Conservation (phyloP, 257 asterid genomes). For the Solanum lycopersicoides region DNA sequence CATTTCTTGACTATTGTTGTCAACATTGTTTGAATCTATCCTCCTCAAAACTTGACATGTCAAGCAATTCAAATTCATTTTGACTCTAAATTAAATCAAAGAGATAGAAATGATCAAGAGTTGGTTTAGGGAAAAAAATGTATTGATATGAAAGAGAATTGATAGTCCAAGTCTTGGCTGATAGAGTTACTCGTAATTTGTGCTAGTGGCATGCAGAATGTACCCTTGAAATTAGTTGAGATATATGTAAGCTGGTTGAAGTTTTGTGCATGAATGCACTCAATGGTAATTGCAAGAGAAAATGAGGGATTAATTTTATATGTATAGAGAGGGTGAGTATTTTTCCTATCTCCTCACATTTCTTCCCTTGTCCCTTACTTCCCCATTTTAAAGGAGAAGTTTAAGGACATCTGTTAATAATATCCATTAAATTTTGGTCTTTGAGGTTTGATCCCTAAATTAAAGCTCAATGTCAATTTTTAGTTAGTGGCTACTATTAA, state of each 20-base stretch:
- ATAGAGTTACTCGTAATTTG: not conserved
- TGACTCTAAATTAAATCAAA: not conserved
- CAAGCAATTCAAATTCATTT: slow-evolving; percentile 11
- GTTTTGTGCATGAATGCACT: not conserved
- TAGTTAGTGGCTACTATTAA: not conserved
- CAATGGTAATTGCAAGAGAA: not conserved
- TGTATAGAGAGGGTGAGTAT: not conserved
- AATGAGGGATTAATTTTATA: not conserved
- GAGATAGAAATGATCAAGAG: not conserved
- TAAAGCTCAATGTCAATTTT: not conserved
- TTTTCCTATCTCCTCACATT: not conserved
- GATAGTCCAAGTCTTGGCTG: not conserved
- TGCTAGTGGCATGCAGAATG: not conserved
- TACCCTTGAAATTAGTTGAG: not conserved
- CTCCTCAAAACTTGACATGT: slow-evolving; percentile 4
- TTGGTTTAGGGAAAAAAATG: not conserved
- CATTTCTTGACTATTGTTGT: not conserved
- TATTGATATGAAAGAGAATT: not conserved
- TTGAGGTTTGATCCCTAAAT: not conserved
- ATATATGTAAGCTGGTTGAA: not conserved
- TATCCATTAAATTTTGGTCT: not conserved
- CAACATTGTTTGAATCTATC: not conserved
- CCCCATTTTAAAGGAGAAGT: not conserved
- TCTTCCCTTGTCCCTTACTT: not conserved
- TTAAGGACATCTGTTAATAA: not conserved